phyloP scores from a whole-genome alignment of 192 early-diverging fungal species.

The Entrophospora sp. region DNA sequence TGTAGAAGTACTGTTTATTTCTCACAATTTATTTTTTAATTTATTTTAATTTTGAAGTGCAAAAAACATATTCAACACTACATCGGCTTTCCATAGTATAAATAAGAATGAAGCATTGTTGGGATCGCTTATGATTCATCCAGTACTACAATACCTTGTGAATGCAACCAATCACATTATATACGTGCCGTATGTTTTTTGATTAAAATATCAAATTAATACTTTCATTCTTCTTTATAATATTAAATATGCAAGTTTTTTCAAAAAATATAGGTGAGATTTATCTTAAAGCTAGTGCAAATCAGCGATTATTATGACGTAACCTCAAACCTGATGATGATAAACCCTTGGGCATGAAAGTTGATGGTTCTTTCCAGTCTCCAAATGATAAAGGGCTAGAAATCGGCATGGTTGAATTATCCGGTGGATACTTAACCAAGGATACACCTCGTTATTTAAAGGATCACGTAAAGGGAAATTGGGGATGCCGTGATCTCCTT shows the following conservation, averaged over 20 bases:
- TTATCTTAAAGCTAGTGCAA: no score
- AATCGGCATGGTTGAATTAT: constrained; percentile 9
- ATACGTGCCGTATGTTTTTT: neutral
- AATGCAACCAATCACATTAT: neutral
- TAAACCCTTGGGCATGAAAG: neutral
- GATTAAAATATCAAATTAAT: neutral
- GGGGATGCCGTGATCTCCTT: constrained; percentile 8
- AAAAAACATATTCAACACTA: neutral
- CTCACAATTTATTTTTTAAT: neutral
- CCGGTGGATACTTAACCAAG: neutral
- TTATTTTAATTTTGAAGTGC: neutral
- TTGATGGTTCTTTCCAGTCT: neutral
- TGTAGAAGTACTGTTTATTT: neutral
- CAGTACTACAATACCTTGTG: neutral
- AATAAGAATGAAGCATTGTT: neutral
- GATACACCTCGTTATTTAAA: constrained; percentile 13
- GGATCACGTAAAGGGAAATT: constrained; percentile 3
- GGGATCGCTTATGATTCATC: neutral
- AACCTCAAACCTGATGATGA: neutral
- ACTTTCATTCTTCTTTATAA: neutral
- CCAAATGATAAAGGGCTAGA: neutral
- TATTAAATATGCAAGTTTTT: neutral
- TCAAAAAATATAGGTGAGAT: neutral
- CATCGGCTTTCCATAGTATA: no score
- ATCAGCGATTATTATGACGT: neutral